phyloP scores from a whole-genome alignment of 2,329 filamentous ascomycete genomes.

The Fusarium avenaceum region DNA sequence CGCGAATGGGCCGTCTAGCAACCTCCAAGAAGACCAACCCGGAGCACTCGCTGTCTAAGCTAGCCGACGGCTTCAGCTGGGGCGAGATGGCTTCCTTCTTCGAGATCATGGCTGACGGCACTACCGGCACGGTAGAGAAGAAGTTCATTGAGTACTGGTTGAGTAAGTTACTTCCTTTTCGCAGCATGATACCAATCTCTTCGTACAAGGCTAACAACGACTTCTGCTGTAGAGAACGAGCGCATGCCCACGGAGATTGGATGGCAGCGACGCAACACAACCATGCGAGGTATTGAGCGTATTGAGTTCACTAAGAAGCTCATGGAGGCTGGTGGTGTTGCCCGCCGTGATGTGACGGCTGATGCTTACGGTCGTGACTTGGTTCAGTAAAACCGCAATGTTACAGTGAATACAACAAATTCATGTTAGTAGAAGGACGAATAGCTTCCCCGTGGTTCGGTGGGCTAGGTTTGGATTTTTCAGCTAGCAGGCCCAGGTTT shows the following conservation, averaged over 20 bases:
- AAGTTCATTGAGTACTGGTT: slow-evolving; percentile 24
- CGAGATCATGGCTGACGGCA: slow-evolving; percentile 23
- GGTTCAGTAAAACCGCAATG: rapidly evolving
- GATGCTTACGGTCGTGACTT: not conserved
- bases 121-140: slow-evolving; percentile 21
- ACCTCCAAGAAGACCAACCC: slow-evolving; percentile 10
- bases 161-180: not conserved
- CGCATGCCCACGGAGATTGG: slow-evolving; percentile 15
- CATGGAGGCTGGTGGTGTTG: slow-evolving; percentile 12
- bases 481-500: no score
- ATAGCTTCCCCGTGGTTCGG: no score
- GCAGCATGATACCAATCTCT: rapidly evolving
- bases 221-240: slow-evolving; percentile 1
- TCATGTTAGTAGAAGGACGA: rapidly evolving
- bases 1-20: not conserved
- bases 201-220: not conserved
- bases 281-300: slow-evolving; percentile 4
- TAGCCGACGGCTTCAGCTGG: slow-evolving; percentile 16
- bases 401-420: rapidly evolving
- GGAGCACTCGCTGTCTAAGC: slow-evolving; percentile 5
- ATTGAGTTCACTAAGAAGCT: slow-evolving; percentile 6
- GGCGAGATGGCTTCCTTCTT: slow-evolving; percentile 26
- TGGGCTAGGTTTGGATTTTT: no score
- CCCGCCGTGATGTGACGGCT: not conserved
- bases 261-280: slow-evolving; percentile 10